A percentile compares a stretch with the other conserved stretches of the same genome.
Evolutionary conservation across 805 yeast genomes (phyloP).

Genomic region (Wickerhamomyces mucosus): DNA sequence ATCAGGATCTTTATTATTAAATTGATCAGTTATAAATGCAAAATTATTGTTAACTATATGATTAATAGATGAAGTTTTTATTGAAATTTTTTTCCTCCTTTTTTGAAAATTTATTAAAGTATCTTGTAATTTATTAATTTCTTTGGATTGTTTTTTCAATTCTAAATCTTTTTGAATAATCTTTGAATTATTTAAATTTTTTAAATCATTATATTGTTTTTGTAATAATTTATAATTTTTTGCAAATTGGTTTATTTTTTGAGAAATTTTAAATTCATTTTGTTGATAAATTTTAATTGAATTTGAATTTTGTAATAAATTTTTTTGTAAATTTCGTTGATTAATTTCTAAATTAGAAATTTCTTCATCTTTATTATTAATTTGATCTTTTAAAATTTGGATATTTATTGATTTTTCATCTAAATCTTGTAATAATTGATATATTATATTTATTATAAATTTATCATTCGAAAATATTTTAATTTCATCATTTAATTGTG

Average conservation of each 20-base stretch:
- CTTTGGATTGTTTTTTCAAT: conserved; percentile 10
- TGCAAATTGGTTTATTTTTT: neutral
- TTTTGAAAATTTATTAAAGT: conserved; percentile 5
- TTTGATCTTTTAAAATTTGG: conserved; percentile 3
- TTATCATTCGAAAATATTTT: conserved; percentile 7
- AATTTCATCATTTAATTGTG: conserved; percentile 6
- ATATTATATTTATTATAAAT: conserved; percentile 9
- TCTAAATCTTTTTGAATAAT: conserved; percentile 14
- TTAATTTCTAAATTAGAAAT: conserved; percentile 3
- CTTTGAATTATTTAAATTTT: conserved; percentile 7
- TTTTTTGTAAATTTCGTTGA: neutral
- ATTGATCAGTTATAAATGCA: neutral
- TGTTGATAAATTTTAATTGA: conserved; percentile 3
- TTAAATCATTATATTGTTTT: conserved; percentile 1
- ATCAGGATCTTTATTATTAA: neutral
- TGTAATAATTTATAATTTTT: conserved; percentile 1
- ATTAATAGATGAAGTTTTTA: conserved; percentile 1
- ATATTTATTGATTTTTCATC: conserved; percentile 7
- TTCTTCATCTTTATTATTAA: conserved; percentile 7
- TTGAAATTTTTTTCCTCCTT: conserved; percentile 5
- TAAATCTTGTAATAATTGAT: conserved; percentile 8
- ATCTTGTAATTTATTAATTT: conserved; percentile 14
- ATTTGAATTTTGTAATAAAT: conserved; percentile 1
- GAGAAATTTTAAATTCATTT: neutral
- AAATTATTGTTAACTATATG: conserved; percentile 3